These are phyloP conservation scores for Chaetomiaceae sp. DNA, from an alignment of 2,329 filamentous ascomycete species.

Conservation along the genomic window DNA sequence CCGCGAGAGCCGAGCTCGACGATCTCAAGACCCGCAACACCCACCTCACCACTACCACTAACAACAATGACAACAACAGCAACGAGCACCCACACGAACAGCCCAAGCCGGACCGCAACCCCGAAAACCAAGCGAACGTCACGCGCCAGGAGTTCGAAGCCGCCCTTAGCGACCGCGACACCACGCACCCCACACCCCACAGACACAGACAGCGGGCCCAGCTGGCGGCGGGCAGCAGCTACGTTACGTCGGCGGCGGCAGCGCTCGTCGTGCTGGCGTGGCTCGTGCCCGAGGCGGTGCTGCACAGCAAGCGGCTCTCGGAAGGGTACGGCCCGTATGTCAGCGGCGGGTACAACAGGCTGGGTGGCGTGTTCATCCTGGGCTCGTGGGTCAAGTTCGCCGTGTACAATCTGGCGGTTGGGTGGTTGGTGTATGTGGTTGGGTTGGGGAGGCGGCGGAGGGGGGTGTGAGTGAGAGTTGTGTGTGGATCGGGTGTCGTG, in stretches of 20 bases:
- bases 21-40: background rate
- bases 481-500: background rate
- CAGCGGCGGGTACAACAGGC: conserved; percentile 10
- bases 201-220: no score
- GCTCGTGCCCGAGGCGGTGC: conserved; percentile 3
- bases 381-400: conserved; percentile 8
- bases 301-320: conserved; percentile 12
- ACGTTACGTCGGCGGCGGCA: background rate
- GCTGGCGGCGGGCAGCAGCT: background rate
- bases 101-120: background rate
- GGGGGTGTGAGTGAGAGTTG: background rate
- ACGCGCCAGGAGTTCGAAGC: no score
- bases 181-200: no score
- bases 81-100: background rate
- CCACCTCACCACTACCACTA: no score
- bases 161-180: no score
- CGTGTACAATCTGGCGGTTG: background rate
- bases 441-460: background rate
- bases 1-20: background rate
- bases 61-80: no score
- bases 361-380: conserved; percentile 8
- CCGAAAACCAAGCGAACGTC: background rate
- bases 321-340: conserved; percentile 7
- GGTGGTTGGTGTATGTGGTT: background rate
- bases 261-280: background rate